Base-by-base conservation (phyloP, 108 stramenopile genomes). In the Seminavis robusta region DNA sequence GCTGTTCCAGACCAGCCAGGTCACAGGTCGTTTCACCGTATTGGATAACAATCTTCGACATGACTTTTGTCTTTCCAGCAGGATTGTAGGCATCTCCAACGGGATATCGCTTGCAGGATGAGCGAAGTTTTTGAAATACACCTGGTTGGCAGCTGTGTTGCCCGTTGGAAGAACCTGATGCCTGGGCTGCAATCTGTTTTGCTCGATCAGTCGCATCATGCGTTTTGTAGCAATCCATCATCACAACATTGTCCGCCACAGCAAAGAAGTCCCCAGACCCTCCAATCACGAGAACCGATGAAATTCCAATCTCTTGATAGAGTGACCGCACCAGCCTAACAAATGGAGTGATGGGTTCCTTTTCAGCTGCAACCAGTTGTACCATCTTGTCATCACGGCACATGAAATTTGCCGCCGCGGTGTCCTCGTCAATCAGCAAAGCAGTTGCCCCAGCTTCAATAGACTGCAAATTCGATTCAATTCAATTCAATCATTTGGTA, bases 261-360 rank as follows among this genome's bases (percentile, higher is more conserved):
- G 90, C 91, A 52, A 98, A 92, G 72, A 90, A 98, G 65, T 98
- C 97, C 6, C 97, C 97, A 38, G 78, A 73, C 15, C 95, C 95
- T 21, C 97, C 97, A 40, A 97, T 77, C 11, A 96, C 97, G 8
- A 97, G 69, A 46, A 98, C 73, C 1, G 92, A 83, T 5, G 90
- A 93, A 5, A 97, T 79, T 27, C 79, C 81, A 20, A 79, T 62
- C 17, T 86, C 62, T 47, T 86, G 67, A 61, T 76, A 87, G 15
- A 98, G 82, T 23, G 87, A 81, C 29, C 86, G 76, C 13, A 94
- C 92, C 39, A 86, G 71, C 41, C 76, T 61, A 37, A 98, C 77
- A 71, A 98, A 96, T 3, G 97, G 97, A 10, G 92, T 95, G 56
- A 98, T 98, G 6, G 95, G 95, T 67, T 98, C 97, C 57, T 94